Evolutionary conservation across 345 rosid genomes (phyloP).

Genomic region (Arabis hirsuta): DNA sequence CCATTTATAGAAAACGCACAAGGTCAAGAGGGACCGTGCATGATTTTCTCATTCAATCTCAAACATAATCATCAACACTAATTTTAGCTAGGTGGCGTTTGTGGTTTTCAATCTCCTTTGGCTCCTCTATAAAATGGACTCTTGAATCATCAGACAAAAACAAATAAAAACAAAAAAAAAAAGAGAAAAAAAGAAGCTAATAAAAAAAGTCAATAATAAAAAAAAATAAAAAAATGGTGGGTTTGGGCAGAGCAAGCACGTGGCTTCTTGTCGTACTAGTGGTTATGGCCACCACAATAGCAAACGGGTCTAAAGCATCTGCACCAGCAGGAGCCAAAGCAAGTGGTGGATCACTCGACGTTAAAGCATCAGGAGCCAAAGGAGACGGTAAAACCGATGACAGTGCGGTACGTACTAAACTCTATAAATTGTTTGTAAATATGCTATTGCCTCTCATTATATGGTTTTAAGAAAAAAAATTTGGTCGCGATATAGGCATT

Average conservation of each 20-base stretch:
- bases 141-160: neutral
- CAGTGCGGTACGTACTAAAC: constrained; percentile 31
- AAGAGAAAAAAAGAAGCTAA: too few relatives aligned
- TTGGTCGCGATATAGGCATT: constrained; percentile 40
- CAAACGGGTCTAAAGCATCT: neutral
- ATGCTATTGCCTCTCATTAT: neutral
- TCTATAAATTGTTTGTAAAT: neutral
- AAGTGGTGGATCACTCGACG: constrained; percentile 25
- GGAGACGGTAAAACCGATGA: constrained; percentile 49
- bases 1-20: constrained; percentile 18
- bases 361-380: constrained; percentile 47
- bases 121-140: constrained; percentile 29
- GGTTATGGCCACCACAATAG: constrained; percentile 23
- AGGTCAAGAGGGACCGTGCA: constrained; percentile 18
- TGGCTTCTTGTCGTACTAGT: constrained; percentile 22
- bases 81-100: constrained; percentile 14
- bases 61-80: neutral
- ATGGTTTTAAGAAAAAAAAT: neutral
- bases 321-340: neutral
- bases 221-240: neutral
- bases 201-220: too few relatives aligned
- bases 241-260: constrained; percentile 4
- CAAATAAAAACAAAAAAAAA: neutral
- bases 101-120: constrained; percentile 24
- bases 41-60: neutral